Evolutionary conservation across 768 basidiomycete genomes (phyloP), one percentile per base, ranked within the genome.

Genomic region (Boletus vinaceobasis): DNA sequence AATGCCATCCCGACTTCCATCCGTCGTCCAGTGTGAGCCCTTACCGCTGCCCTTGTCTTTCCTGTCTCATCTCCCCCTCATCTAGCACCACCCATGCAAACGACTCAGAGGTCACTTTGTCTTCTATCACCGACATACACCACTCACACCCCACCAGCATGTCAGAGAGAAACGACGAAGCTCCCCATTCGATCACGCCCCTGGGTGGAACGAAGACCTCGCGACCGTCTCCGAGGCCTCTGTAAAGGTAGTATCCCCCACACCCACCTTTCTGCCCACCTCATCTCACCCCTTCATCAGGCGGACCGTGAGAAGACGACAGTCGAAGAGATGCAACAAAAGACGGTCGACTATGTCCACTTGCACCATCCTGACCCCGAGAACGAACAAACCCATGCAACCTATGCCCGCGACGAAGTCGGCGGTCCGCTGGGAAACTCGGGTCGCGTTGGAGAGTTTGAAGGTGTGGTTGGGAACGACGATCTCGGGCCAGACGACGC

Each of bases 151-250:
- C 21, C 45, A 84, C 79, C 59, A 77, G 11, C 68, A 85, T 21
- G 81, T 82, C 52, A 62, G 62, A 17, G 81, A 85, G 63, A 87
- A 86, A 57, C 65, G 59, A 13, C 74, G 78, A n/a, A 81, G 81
- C 60, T 67, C 82, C 4, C 77, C 80, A 11, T 4, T 17, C 51
- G 59, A 71, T n/a, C 59, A 75, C 11, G 84, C 86, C 0, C 86
- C 85, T 4, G 87, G 86, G 1, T 88, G 87, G 87, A 87, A 87
- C 57, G 87, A 88, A 60, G 66, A 69, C 26, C 77, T 88, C 13
- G 87, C 87, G 0, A 79, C 76, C 52, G 57, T 75, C 11, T 87
- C 87, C 2, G 87, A 88, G 68, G 87, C 87, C 5, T 69, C 73
- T 17, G 73, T 87, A 43, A 88, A 88, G 78, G 86, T 81, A 2